Evolutionary conservation across 2,329 filamentous ascomycete genomes (phyloP).

Genomic region (Trichoderma sp.): DNA sequence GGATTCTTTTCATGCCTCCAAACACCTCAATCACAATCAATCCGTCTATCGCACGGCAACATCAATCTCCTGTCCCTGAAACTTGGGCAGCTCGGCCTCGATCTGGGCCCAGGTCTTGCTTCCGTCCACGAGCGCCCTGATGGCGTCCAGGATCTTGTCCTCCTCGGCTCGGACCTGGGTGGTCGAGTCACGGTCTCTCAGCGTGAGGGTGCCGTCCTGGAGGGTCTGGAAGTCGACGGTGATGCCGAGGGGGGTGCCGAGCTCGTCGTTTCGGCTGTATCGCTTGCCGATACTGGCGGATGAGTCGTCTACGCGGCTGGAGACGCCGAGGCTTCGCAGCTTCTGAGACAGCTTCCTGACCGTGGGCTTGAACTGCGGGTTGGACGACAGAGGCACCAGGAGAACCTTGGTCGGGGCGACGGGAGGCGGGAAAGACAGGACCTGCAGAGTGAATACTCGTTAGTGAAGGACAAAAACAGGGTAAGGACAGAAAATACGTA

Average conservation of each 20-base stretch:
- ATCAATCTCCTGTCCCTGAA: conserved; percentile 73
- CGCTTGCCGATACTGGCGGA: conserved; percentile 92
- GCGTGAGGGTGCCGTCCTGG: conserved; percentile 81
- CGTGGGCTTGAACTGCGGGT: conserved; percentile 78
- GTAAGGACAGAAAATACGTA: conserved; percentile 50
- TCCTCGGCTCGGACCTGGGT: conserved; percentile 85
- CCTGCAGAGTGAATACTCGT: conserved; percentile 38
- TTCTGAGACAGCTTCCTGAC: conserved; percentile 72
- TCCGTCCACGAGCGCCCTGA: conserved; percentile 57
- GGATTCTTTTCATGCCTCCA: background rate
- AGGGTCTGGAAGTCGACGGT: conserved; percentile 96
- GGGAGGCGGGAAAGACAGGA: conserved; percentile 58
- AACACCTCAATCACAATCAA: background rate
- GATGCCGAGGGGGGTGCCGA: conserved; percentile 90
- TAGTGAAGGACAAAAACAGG: background rate
- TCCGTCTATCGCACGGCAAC: conserved; percentile 40
- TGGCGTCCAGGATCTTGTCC: conserved; percentile 75
- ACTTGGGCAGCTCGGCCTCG: conserved; percentile 76
- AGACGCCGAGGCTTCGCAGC: conserved; percentile 75
- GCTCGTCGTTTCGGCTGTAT: conserved; percentile 91
- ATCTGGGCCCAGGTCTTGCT: conserved; percentile 68
- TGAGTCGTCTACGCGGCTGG: conserved; percentile 86
- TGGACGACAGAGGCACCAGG: conserved; percentile 82
- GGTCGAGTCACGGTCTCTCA: conserved; percentile 88
- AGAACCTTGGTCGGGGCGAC: conserved; percentile 96